These are phyloP conservation scores for Plasmodium inui DNA, from an alignment of 169 alveolate genomes.

Conservation along the genomic window DNA sequence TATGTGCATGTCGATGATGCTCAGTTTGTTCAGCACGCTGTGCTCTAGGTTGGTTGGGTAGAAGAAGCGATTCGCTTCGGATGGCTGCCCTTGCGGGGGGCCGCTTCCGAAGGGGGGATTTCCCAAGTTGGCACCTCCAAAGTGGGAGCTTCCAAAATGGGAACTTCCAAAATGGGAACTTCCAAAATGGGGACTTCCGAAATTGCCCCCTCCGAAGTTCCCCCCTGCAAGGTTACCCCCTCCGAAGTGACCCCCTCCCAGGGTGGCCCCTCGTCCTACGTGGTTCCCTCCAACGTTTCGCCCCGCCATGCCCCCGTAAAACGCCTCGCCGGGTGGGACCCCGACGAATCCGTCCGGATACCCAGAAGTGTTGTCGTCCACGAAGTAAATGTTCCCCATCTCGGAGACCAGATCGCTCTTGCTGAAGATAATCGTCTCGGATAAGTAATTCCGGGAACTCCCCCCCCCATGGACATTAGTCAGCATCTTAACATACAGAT, in stretches of 20 bases:
- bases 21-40: slow-evolving; percentile 16
- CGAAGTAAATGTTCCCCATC: slow-evolving; percentile 18
- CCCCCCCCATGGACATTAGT: background rate
- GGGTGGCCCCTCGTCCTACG: background rate
- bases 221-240: background rate
- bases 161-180: background rate
- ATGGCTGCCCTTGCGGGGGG: background rate
- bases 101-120: background rate
- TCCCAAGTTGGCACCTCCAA: background rate
- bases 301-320: background rate
- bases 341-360: background rate
- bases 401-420: slow-evolving; percentile 35
- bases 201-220: background rate
- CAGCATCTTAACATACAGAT: slow-evolving; percentile 45
- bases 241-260: background rate
- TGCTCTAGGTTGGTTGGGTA: slow-evolving; percentile 8
- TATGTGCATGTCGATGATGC: slow-evolving; percentile 53
- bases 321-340: background rate
- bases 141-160: background rate
- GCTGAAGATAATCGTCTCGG: slow-evolving; percentile 46
- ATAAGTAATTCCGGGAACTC: slow-evolving; percentile 12
- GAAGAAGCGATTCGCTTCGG: background rate
- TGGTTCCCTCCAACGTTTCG: too few species aligned
- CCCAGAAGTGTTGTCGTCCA: slow-evolving; percentile 4
- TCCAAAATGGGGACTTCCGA: background rate